Evolutionary conservation across 1,139 yeast genomes (phyloP).

Genomic region (Suhomyces maxii): DNA sequence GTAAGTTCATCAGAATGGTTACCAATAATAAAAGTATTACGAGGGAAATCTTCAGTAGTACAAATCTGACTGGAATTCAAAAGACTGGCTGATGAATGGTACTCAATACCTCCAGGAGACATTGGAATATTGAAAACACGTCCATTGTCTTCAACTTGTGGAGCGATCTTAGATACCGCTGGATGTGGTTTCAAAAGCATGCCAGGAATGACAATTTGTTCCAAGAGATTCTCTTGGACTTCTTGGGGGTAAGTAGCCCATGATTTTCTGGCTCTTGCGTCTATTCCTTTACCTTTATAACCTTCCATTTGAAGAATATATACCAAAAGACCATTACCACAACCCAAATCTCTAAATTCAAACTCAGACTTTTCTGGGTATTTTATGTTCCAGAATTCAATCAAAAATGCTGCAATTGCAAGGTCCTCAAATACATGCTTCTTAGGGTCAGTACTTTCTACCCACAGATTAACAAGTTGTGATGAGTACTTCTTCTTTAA

Average conservation of each 20-base stretch:
- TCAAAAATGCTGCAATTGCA: slow-evolving; percentile 91
- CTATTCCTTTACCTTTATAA: slow-evolving; percentile 78
- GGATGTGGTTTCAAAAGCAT: slow-evolving; percentile 70
- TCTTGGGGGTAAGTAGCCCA: slow-evolving; percentile 73
- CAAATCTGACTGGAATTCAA: slow-evolving; percentile 58
- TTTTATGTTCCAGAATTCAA: slow-evolving; percentile 77
- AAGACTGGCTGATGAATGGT: slow-evolving; percentile 50
- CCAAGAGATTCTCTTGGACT: slow-evolving; percentile 58
- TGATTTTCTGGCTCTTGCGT: slow-evolving; percentile 85
- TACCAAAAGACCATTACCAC: slow-evolving; percentile 91
- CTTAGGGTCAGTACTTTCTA: slow-evolving; percentile 88
- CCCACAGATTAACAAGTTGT: slow-evolving; percentile 78
- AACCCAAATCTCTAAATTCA: slow-evolving; percentile 86
- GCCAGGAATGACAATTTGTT: slow-evolving; percentile 79
- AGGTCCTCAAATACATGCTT: slow-evolving; percentile 97
- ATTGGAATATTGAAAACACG: slow-evolving; percentile 52
- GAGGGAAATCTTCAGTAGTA: slow-evolving; percentile 65
- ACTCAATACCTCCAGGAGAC: slow-evolving; percentile 21
- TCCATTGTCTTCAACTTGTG: slow-evolving; percentile 59
- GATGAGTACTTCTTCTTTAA: slow-evolving; percentile 83
- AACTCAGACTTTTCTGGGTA: slow-evolving; percentile 50
- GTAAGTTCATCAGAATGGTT: slow-evolving; percentile 96
- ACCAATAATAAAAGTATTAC: slow-evolving; percentile 80
- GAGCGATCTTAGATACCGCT: slow-evolving; percentile 51
- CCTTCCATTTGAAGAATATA: slow-evolving; percentile 79